Conservation (phyloP, 1,139 yeast genomes). For the Sugiyamaella grinbergsii region DNA sequence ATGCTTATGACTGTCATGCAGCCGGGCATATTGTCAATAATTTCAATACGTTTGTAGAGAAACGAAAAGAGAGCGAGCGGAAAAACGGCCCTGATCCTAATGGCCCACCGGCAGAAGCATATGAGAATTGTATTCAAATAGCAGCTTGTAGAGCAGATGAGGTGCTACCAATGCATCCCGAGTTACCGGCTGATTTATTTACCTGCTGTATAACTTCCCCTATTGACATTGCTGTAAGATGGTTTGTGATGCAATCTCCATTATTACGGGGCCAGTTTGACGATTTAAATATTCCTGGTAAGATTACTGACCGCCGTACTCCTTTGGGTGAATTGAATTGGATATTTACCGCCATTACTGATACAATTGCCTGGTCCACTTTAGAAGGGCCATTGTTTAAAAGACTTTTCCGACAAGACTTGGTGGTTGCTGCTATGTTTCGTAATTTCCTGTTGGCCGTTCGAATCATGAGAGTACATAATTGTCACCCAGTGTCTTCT, state of each 20-base stretch:
- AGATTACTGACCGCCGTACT: constrained; percentile 86
- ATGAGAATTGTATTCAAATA: constrained; percentile 84
- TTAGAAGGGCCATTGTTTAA: constrained; percentile 87
- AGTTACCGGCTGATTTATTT: constrained; percentile 92
- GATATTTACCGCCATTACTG: constrained; percentile 98
- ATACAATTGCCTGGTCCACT: constrained; percentile 97
- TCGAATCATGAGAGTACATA: constrained; percentile 89
- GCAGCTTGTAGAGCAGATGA: constrained; percentile 94
- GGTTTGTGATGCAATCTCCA: constrained; percentile 85
- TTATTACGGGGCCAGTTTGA: constrained; percentile 45
- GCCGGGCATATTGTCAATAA: constrained; percentile 94
- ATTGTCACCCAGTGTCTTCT: constrained; percentile 92
- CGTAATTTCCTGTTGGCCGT: constrained; percentile 90
- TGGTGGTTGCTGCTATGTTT: constrained; percentile 95
- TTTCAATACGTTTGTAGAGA: constrained; percentile 86
- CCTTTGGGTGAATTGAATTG: constrained; percentile 96
- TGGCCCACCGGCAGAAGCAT: constrained; percentile 59
- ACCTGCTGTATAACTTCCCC: constrained; percentile 96
- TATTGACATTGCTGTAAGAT: constrained; percentile 86
- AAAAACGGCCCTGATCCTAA: constrained; percentile 45
- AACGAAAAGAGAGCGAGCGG: constrained; percentile 84
- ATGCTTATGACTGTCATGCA: constrained; percentile 91
- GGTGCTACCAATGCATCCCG: constrained; percentile 88
- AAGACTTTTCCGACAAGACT: constrained; percentile 87
- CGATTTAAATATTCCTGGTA: constrained; percentile 73